These are phyloP conservation scores for Chlorokybus atmophyticus DNA, from an alignment of 139 green algal genomes.

Conservation along the genomic window DNA sequence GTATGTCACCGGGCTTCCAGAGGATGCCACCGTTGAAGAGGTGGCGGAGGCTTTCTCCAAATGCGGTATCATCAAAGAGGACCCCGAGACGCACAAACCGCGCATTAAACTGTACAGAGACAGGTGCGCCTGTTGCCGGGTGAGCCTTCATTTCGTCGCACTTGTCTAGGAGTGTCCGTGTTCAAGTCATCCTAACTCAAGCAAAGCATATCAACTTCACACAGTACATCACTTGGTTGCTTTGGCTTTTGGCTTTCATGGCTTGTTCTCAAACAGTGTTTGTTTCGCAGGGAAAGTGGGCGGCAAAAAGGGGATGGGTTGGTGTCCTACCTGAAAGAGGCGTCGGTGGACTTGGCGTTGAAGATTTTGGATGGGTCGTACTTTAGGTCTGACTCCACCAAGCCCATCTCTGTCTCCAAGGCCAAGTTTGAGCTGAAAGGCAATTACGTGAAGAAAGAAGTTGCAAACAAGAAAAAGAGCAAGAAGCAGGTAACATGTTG, in stretches of 20 bases:
- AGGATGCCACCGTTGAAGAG: constrained; percentile 66
- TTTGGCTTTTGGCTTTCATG: too few species aligned
- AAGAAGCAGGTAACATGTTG: too few species aligned
- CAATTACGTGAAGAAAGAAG: too few species aligned
- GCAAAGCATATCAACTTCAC: too few species aligned
- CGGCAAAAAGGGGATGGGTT: constrained; percentile 75
- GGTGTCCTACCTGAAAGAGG: constrained; percentile 72
- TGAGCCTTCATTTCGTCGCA: too few species aligned
- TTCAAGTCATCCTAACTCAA: too few species aligned
- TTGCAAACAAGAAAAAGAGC: too few species aligned
- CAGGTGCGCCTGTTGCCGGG: too few species aligned
- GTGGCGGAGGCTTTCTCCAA: constrained; percentile 56
- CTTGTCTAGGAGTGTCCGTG: too few species aligned
- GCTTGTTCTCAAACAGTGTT: too few species aligned
- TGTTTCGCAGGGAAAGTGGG: too few species aligned
- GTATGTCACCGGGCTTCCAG: constrained; percentile 81
- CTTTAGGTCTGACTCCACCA: constrained; percentile 40
- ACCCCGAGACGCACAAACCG: constrained; percentile 25
- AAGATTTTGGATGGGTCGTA: constrained; percentile 55
- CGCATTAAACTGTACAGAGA: constrained; percentile 61
- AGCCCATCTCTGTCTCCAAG: constrained; percentile 31
- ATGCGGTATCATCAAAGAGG: constrained; percentile 61
- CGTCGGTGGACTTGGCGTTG: constrained; percentile 61
- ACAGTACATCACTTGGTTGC: too few species aligned
- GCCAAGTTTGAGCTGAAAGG: constrained; percentile 31